Base-by-base conservation (phyloP, 768 basidiomycete genomes). In the Daedaleopsis nitida region DNA sequence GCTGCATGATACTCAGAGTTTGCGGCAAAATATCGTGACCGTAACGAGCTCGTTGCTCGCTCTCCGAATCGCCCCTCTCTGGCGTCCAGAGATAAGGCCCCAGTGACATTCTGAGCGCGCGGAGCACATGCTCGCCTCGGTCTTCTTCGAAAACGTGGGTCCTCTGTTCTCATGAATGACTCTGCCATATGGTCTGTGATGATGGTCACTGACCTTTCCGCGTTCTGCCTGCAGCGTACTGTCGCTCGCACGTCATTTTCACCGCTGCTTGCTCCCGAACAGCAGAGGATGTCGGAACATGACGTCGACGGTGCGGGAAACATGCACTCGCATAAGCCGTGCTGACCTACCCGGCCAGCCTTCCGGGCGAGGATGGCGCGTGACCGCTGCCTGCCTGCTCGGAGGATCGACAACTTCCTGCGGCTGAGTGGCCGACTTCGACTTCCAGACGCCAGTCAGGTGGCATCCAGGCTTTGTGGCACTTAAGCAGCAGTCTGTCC, bases 131-230 rank as follows among this genome's bases (percentile, higher is more conserved):
- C 62, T 64, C 49, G 9, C 50, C 44, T 42, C 23, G 10, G 62
- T 32, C 62, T 64, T 64, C 62, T 59, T 47, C 35, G 44, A 59
- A 48, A 55, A 59, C 58, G 58, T 56, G 62, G 54, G 58, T 56
- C 58, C 24, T 12, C n/a, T 37, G 50, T 64, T 64, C 62, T 63
- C 62, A 64, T 53, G 62, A 42, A 32, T 35, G 62, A 23, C 58
- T 55, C 47, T 48, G 58, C 62, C 62, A 49, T 59, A 59, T 59
- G 62, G 54, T 52, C 45, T 47, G 45, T 19, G 54, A 43, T 59
- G 62, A 63, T 63, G 53, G 17, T 12, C 27, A 32, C 4, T 54
- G 17, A 35, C 48, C 55, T 21, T 52, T 43, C 19, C 38, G 49
- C 21, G 24, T 35, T 47, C 57, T 54, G 16, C 24, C 39, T 39